phyloP scores from a whole-genome alignment of 148 eudicot species.

The Camellia sinensis region DNA sequence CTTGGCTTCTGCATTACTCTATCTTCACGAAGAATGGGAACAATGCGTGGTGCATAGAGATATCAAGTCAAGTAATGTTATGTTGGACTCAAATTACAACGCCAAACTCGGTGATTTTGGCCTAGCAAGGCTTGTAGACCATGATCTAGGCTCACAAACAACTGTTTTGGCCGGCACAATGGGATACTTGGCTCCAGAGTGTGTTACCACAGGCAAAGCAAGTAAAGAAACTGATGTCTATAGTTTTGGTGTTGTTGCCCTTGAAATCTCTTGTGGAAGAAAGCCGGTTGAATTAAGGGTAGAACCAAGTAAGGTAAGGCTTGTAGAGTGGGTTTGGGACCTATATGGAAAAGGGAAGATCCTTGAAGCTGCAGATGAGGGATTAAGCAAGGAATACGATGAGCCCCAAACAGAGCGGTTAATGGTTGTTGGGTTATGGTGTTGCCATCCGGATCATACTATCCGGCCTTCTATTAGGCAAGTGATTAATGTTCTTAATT shows the following conservation, averaged over 20 bases:
- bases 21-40: slow-evolving; percentile 48
- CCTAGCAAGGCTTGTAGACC: slow-evolving; percentile 23
- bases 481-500: slow-evolving; percentile 25
- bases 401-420: slow-evolving; percentile 18
- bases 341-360: slow-evolving; percentile 16
- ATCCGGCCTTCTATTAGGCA: slow-evolving; percentile 21
- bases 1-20: slow-evolving; percentile 38
- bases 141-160: slow-evolving; percentile 25
- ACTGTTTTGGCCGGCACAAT: slow-evolving; percentile 26
- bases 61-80: slow-evolving; percentile 30
- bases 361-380: slow-evolving; percentile 19
- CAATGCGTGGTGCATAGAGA: slow-evolving; percentile 46
- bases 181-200: slow-evolving; percentile 28
- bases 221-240: slow-evolving; percentile 29
- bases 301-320: slow-evolving; percentile 12
- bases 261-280: slow-evolving; percentile 25
- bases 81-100: slow-evolving; percentile 25
- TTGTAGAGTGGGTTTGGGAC: slow-evolving; percentile 28
- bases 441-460: slow-evolving; percentile 20
- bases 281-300: slow-evolving; percentile 11
- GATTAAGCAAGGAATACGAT: slow-evolving; percentile 14
- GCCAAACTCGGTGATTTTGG: slow-evolving; percentile 26
- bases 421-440: slow-evolving; percentile 28
- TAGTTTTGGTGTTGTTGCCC: slow-evolving; percentile 22
- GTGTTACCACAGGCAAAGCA: slow-evolving; percentile 24